These are phyloP conservation scores for Starmerella apis DNA, from an alignment of 805 yeast species.

Conservation along the genomic window DNA sequence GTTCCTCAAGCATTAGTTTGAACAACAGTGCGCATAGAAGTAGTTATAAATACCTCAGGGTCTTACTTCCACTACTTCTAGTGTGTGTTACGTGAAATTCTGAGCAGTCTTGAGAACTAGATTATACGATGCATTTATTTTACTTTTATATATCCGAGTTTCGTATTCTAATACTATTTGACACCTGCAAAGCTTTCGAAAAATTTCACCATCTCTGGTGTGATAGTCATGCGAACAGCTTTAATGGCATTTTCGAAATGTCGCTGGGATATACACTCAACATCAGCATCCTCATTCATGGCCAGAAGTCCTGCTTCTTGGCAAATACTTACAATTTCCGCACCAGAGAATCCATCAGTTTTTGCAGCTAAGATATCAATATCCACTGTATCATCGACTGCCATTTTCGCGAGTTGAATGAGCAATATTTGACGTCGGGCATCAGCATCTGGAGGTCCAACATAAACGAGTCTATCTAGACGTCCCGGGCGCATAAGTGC, in stretches of 20 bases:
- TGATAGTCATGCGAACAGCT: constrained; percentile 67
- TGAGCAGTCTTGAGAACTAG: not conserved
- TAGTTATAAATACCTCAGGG: too few relatives aligned
- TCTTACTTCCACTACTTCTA: not conserved
- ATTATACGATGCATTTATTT: not conserved
- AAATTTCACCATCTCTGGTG: constrained; percentile 72
- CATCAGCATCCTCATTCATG: constrained; percentile 60
- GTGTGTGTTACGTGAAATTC: not conserved
- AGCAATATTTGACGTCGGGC: constrained; percentile 71
- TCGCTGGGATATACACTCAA: constrained; percentile 39
- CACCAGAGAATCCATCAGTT: constrained; percentile 93
- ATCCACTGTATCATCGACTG: constrained; percentile 41
- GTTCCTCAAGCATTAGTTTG: not conserved
- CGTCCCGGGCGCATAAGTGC: constrained; percentile 94
- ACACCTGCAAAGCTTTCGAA: constrained; percentile 45
- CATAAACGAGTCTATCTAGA: constrained; percentile 84
- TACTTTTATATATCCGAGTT: not conserved
- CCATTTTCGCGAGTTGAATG: constrained; percentile 60
- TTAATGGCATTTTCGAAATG: constrained; percentile 66
- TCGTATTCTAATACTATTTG: not conserved
- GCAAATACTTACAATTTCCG: constrained; percentile 81
- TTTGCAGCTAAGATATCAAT: constrained; percentile 44
- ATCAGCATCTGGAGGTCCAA: constrained; percentile 75
- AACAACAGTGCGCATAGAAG: not conserved
- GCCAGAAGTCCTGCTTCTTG: constrained; percentile 97